phyloP scores from a whole-genome alignment of 1,139 yeast species.

The Protomyces inundatus region DNA sequence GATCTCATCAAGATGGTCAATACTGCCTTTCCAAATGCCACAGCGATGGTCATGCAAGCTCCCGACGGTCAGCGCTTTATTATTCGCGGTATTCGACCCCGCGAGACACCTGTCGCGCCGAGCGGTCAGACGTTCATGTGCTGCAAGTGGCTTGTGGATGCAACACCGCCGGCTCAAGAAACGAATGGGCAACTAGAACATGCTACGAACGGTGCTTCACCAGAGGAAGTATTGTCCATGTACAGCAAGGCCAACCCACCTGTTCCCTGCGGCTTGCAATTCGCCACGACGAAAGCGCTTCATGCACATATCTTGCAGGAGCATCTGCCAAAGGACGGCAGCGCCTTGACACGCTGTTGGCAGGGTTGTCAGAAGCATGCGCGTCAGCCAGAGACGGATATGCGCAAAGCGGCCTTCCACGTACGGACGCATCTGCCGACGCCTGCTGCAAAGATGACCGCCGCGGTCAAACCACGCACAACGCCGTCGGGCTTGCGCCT shows the following conservation, averaged over 20 bases:
- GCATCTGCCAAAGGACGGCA: conserved; percentile 28
- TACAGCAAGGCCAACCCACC: too few relatives aligned
- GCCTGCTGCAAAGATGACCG: not conserved
- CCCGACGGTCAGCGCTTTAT: conserved; percentile 68
- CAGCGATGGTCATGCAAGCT: conserved; percentile 78
- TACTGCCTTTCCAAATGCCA: conserved; percentile 81
- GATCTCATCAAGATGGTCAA: conserved; percentile 93
- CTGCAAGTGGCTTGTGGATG: conserved; percentile 32
- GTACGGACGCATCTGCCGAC: conserved; percentile 33
- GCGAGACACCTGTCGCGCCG: conserved; percentile 48
- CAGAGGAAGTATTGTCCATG: not conserved
- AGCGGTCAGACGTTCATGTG: conserved; percentile 32
- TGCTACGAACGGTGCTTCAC: not conserved
- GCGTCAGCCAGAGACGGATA: conserved; percentile 28
- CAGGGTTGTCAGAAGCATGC: conserved; percentile 30
- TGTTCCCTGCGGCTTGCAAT: conserved; percentile 27
- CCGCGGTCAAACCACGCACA: not conserved
- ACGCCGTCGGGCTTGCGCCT: not conserved
- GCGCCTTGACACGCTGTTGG: conserved; percentile 30
- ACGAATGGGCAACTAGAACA: not conserved
- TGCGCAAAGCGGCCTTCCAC: conserved; percentile 30
- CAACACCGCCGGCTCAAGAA: not conserved
- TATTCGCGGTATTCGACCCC: conserved; percentile 80
- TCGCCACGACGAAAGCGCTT: conserved; percentile 31
- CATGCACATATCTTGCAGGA: conserved; percentile 31